Base-by-base conservation (phyloP, 441 rosid species). In the Flueggea neowawraea region DNA sequence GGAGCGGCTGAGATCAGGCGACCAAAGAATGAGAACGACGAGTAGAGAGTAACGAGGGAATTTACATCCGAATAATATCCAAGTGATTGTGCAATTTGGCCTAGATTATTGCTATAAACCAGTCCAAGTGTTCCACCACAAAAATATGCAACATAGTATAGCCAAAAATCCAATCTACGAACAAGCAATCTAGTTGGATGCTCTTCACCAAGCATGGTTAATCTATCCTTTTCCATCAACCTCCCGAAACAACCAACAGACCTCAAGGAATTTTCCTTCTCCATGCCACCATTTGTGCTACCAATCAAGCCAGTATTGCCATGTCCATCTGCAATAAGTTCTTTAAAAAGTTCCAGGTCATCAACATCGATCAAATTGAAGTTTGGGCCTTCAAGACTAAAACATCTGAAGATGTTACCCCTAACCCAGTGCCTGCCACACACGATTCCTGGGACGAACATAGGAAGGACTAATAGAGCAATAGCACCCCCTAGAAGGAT, bases 101-200 rank as follows among this genome's bases (percentile, higher is more conserved):
- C 98, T 11, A 91, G 71, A 70, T 89, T 91, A 59, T 89, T 91
- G 79, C 91, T 89, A 66, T 91, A 91, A 31, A 86, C 93, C 66
- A 91, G 74, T 54, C 95, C 96, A 9, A 89, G 70, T 3, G 96
- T 89, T 16, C 86, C 96, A 12, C 93, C 90, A 53, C 89, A 91
- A 59, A 87, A 83, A 69, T 91, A 91, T 10, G 91, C 77, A 49
- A 74, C 3, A 60, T 80, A 89, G 60, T 87, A 89, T 6, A 89
- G 76, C 96, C 98, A 89, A 82, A 91, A 91, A 70, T 91, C 98
- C 74, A 71, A 69, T 55, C 76, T 86, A 10, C 79, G 58, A 64
- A 87, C 75, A 0, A 87, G 69, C 62, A 74, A 39, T 56, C 77
- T 57, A 8, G 78, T 86, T 31, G 91, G 52, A 66, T 84, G 93